Evolutionary conservation across 441 rosid species (phyloP), one percentile per base, ranked within the genome.

Genomic region (Erodium trifolium): DNA sequence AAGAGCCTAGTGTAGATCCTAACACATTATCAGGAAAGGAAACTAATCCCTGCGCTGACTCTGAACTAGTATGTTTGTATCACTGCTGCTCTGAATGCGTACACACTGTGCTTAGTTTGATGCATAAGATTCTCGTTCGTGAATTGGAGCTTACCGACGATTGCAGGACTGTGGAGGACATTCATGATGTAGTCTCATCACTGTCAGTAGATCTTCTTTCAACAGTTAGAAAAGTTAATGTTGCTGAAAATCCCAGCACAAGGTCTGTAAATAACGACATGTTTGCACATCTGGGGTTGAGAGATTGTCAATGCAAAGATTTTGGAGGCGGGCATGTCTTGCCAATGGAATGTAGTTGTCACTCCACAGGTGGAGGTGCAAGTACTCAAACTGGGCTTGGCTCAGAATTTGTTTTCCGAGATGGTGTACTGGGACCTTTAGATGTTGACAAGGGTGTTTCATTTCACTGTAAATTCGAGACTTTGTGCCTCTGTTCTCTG

Each of bases 111-210:
- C 86, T 79, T 65, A 72, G 65, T 64, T 72, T 80, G 75, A 82
- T 92, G 82, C 84, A 75, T 73, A 82, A 81, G 71, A 69, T 85
- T 66, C 82, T 94, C 64, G 66, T 77, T 45, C 80, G 67, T 18
- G 73, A 82, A 72, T 68, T 81, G 87, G 86, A 79, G 71, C 71
- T 74, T 74, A 34, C 37, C 5, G 69, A 71, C 49, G 78, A 73
- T 69, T 5, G 31, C 70, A 82, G 80, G 76, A 82, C 81, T 1
- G 81, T 78, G 23, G 98, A 90, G 63, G 86, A 86, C 65, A 70
- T 90, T 62, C 97, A 94, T 71, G 89, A 90, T 66, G 79, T 74
- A 29, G 89, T 90, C 71, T 86, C 91, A 17, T 82, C 92, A 37
- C 74, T 92, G 79, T 92, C 90, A 3, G 84, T 81, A 67, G 81